Percentiles rank a stretch among this genome's conserved stretches.
Evolutionary conservation across 1,139 yeast genomes (phyloP).

Genomic region (Arxiozyma telluris): DNA sequence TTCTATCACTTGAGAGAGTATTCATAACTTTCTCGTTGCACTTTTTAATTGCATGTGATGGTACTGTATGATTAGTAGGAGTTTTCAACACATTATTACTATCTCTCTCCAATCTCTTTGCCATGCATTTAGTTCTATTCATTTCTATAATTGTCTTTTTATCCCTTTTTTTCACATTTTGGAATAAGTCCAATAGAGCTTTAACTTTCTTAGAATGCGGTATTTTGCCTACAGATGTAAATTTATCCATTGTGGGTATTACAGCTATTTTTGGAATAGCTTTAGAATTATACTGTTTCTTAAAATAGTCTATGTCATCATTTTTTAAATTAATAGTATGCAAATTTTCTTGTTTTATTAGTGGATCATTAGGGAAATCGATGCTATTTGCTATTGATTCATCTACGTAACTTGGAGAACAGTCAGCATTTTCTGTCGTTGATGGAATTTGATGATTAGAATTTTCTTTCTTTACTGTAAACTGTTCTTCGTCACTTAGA

Average conservation of each 20-base stretch:
- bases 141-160: slow-evolving; percentile 19
- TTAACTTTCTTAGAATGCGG: slow-evolving; percentile 16
- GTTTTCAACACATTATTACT: neutral
- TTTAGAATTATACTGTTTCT: slow-evolving; percentile 15
- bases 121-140: slow-evolving; percentile 23
- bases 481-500: neutral
- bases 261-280: slow-evolving; percentile 20
- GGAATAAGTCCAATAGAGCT: slow-evolving; percentile 13
- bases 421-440: neutral
- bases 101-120: slow-evolving; percentile 5
- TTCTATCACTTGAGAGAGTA: slow-evolving; percentile 2
- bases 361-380: neutral
- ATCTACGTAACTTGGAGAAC: too few relatives aligned
- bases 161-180: slow-evolving; percentile 11
- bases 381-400: neutral
- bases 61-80: neutral
- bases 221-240: slow-evolving; percentile 8
- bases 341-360: neutral
- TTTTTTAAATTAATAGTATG: slow-evolving; percentile 10
- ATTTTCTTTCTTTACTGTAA: neutral
- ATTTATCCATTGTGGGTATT: slow-evolving; percentile 13
- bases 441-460: neutral
- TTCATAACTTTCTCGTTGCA: neutral
- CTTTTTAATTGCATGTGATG: neutral
- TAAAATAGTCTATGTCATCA: slow-evolving; percentile 17